These are phyloP conservation scores for Boeremia lycopersici DNA, from an alignment of 2,329 filamentous ascomycete genomes.

Conservation along the genomic window DNA sequence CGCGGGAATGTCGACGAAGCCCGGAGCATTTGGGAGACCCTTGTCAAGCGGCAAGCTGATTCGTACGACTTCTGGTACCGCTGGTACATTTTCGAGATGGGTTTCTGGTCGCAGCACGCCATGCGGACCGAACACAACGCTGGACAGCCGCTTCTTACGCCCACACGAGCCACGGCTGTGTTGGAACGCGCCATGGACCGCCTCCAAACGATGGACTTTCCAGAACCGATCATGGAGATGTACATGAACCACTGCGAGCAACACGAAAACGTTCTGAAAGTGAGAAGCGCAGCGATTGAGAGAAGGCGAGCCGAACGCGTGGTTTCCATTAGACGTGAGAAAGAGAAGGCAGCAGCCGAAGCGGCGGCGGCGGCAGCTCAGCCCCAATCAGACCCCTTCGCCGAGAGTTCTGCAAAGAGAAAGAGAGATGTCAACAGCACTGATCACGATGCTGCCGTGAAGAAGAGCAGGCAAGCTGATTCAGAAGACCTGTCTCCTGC, in stretches of 20 bases:
- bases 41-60: slow-evolving; percentile 72
- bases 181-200: slow-evolving; percentile 71
- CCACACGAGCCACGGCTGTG: slow-evolving; percentile 75
- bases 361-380: slow-evolving; percentile 45
- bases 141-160: slow-evolving; percentile 60
- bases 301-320: slow-evolving; percentile 65
- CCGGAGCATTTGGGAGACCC: slow-evolving; percentile 74
- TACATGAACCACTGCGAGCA: slow-evolving; percentile 85
- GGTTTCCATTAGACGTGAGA: slow-evolving; percentile 63
- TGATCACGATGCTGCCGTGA: slow-evolving; percentile 62
- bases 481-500: slow-evolving; percentile 18
- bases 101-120: slow-evolving; percentile 66
- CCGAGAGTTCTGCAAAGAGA: slow-evolving; percentile 67
- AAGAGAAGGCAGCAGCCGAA: slow-evolving; percentile 66
- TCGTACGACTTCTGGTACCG: slow-evolving; percentile 93
- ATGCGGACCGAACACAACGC: slow-evolving; percentile 58
- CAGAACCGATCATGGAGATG: slow-evolving; percentile 75
- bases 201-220: slow-evolving; percentile 71
- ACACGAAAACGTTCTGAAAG: slow-evolving; percentile 77
- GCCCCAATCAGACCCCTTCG: slow-evolving; percentile 22
- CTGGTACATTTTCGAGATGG: slow-evolving; percentile 92
- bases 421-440: slow-evolving; percentile 66
- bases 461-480: slow-evolving; percentile 66
- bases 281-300: slow-evolving; percentile 75
- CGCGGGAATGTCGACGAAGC: slow-evolving; percentile 79